Percentiles rank a stretch among this genome's conserved stretches.
phyloP scores from a whole-genome alignment of 2,329 filamentous ascomycete species.

The Alternaria consortialis region DNA sequence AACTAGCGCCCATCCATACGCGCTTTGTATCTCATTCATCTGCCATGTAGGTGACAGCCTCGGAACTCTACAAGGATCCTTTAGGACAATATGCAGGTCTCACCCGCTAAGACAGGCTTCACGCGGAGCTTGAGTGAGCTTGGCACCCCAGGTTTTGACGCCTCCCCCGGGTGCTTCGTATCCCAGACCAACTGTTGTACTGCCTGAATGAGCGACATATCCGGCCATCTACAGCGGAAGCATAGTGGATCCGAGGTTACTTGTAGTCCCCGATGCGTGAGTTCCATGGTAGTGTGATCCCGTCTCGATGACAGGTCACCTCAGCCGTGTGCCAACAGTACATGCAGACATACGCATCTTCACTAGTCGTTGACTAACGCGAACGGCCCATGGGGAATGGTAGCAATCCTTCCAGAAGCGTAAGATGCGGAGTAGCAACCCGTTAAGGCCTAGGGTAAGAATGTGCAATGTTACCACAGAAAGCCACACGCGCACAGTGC shows the following conservation, averaged over 20 bases:
- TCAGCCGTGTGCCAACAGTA: constrained; percentile 24
- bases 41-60: constrained; percentile 34
- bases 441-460: constrained; percentile 34
- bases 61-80: constrained; percentile 27
- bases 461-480: constrained; percentile 47
- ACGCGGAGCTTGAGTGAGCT: constrained; percentile 39
- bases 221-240: constrained; percentile 20
- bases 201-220: constrained; percentile 30
- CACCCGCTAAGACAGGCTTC: constrained; percentile 24
- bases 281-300: constrained; percentile 1
- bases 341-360: constrained; percentile 15
- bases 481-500: constrained; percentile 41
- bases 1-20: constrained; percentile 27
- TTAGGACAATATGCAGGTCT: constrained; percentile 35
- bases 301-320: constrained; percentile 14
- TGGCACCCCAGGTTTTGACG: constrained; percentile 43
- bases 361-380: constrained; percentile 16
- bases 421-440: constrained; percentile 43
- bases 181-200: constrained; percentile 44
- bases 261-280: constrained; percentile 9
- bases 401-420: constrained; percentile 45
- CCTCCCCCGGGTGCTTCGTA: constrained; percentile 35
- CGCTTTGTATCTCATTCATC: constrained; percentile 33
- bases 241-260: constrained; percentile 11
- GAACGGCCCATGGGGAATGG: constrained; percentile 25